A percentile compares a stretch with the other conserved stretches of the same genome.
Conservation (phyloP, 208 protist species). For the Leishmania braziliensis region DNA sequence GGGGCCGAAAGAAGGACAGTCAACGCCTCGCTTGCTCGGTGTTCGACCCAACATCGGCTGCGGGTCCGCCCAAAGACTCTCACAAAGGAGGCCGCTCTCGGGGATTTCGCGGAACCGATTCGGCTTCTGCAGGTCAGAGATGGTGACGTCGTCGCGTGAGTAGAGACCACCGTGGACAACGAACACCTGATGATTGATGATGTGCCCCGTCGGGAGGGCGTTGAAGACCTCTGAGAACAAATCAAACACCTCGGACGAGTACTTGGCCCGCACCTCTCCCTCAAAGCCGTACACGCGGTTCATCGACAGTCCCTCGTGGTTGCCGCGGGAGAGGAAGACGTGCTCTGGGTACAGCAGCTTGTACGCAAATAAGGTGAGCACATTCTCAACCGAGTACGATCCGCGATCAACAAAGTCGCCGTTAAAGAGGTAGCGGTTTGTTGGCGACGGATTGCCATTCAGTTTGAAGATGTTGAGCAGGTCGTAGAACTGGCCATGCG, state of each 20-base stretch:
- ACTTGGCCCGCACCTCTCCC: slow-evolving; percentile 97
- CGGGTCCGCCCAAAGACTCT: slow-evolving; percentile 97
- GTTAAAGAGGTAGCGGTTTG: slow-evolving; percentile 97
- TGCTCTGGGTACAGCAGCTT: slow-evolving; percentile 96
- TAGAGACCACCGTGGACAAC: slow-evolving; percentile 98
- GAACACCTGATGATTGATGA: slow-evolving; percentile 94
- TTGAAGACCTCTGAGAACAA: slow-evolving; percentile 97
- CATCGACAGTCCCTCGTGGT: slow-evolving; percentile 97
- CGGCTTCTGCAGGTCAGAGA: slow-evolving; percentile 95
- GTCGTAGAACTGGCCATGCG: slow-evolving; percentile 99
- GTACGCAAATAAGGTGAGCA: slow-evolving; percentile 95
- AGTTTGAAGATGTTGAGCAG: slow-evolving; percentile 97
- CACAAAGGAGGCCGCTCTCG: slow-evolving; percentile 95
- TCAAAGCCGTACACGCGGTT: slow-evolving; percentile 99
- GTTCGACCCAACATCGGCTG: slow-evolving; percentile 91
- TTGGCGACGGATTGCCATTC: slow-evolving; percentile 81
- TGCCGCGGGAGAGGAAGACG: slow-evolving; percentile 95
- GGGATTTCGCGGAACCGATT: slow-evolving; percentile 96
- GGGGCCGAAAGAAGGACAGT: slow-evolving; percentile 95
- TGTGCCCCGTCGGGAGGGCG: slow-evolving; percentile 92
- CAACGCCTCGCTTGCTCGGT: slow-evolving; percentile 96
- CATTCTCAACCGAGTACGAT: slow-evolving; percentile 97
- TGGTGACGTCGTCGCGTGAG: slow-evolving; percentile 94
- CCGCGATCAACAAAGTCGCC: slow-evolving; percentile 97
- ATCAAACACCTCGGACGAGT: slow-evolving; percentile 89